phyloP scores from a whole-genome alignment of 2,329 filamentous ascomycete genomes.

The Sordariomycetes sp. region DNA sequence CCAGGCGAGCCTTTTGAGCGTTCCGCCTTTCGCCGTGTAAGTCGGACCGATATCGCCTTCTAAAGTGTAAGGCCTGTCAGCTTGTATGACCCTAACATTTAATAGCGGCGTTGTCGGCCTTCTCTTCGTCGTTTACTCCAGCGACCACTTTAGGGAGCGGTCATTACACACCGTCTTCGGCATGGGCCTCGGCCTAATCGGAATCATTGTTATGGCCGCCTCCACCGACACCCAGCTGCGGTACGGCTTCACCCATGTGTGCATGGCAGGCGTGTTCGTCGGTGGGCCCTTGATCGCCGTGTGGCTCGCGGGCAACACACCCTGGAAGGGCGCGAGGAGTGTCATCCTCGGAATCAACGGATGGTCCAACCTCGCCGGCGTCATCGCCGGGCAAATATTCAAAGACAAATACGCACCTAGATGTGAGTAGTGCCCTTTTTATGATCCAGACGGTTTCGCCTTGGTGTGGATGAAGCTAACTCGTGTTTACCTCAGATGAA shows the following conservation, averaged over 20 bases:
- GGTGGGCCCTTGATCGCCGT: constrained; percentile 34
- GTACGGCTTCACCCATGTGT: constrained; percentile 11
- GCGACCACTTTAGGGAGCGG: constrained; percentile 10
- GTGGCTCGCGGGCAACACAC: constrained; percentile 40
- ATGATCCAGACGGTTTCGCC: neutral
- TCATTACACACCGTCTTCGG: constrained; percentile 10
- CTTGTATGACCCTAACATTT: neutral
- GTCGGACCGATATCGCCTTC: neutral
- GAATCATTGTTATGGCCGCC: constrained; percentile 10
- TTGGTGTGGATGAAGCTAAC: neutral
- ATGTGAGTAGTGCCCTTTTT: constrained; percentile 5
- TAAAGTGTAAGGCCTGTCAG: constrained; percentile 2
- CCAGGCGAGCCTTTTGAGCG: neutral
- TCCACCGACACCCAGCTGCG: constrained; percentile 9
- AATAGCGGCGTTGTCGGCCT: constrained; percentile 5
- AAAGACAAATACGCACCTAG: constrained; percentile 11
- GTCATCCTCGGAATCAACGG: constrained; percentile 33
- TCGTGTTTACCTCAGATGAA: constrained; percentile 2
- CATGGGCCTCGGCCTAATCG: constrained; percentile 9
- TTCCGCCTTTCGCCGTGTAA: constrained; percentile 5
- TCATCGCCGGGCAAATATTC: constrained; percentile 12
- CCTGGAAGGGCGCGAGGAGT: constrained; percentile 32
- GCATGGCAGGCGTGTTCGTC: constrained; percentile 22
- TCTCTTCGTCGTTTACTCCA: constrained; percentile 9
- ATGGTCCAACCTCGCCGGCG: constrained; percentile 22